Base-by-base conservation (phyloP, 2,329 filamentous ascomycete species). In the Penicillium brevicompactum region DNA sequence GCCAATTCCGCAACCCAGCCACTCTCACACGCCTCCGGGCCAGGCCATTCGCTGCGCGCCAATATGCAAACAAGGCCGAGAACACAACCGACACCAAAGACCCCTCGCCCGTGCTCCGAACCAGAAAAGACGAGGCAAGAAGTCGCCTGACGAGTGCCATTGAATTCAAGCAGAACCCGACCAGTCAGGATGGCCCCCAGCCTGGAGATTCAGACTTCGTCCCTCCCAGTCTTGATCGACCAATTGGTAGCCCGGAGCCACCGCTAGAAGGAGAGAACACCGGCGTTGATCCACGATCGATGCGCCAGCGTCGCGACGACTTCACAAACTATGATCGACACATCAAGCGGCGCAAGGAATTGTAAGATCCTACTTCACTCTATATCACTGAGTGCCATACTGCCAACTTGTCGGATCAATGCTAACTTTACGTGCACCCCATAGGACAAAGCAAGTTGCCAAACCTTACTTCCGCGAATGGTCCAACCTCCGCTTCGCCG, bases 401-500 rank as follows among this genome's bases (percentile, higher is more conserved):
- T 32, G 22, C 7, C 24, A 46, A 5, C 10, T 9, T 51, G 8
- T 27, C 24, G 24, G 18, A 34, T 7, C 14, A 18, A 44, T 50
- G 27, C 50, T 58, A 58, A 61, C 34, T 43, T 31, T 31, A 2
- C 37, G 47, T 31, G 14, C 42, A 44, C 42, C 14, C 32, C 21
- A 66, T 62, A 91, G 88, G 51, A 90, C 90, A 43, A 82, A 84
- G 63, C 86, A 91, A 72, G 87, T 95, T 69, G 80, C 87, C 18
- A 90, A 90, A 55, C 92, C 93, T 2, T 99, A 99, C 76, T 99
- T 96, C 78, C 89, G 92, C 73, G 93, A 99, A 81, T 97, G 92
- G 89, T 85, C 85, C 56, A 94, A 95, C 76, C 84, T 97, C 74
- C 83, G 87, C 62, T 87, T 94, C 62, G 77, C 82, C 76, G 86